Evolutionary conservation across 352 stramenopile genomes (phyloP).

Genomic region (Phytophthora idaei): DNA sequence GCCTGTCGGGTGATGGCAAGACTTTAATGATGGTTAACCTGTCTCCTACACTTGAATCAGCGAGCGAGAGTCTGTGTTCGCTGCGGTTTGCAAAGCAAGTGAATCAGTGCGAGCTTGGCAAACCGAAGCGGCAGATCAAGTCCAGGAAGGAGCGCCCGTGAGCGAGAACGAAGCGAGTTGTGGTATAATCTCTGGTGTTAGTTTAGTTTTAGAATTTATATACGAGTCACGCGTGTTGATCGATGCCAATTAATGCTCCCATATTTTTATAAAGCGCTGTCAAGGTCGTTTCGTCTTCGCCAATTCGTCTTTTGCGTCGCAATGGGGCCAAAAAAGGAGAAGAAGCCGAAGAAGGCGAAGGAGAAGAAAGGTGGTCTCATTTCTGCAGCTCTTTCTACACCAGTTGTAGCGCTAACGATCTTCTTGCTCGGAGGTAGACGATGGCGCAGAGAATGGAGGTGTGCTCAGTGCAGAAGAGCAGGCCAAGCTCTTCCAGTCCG

Average conservation of each 20-base stretch:
- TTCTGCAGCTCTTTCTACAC: neutral
- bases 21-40: constrained; percentile 99
- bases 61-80: constrained; percentile 97
- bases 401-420: too few species aligned
- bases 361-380: constrained; percentile 66
- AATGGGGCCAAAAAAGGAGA: constrained; percentile 80
- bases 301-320: constrained; percentile 24
- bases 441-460: constrained; percentile 74
- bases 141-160: constrained; percentile 60
- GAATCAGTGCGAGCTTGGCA: constrained; percentile 97
- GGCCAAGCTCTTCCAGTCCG: constrained; percentile 84
- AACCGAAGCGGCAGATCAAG: constrained; percentile 92
- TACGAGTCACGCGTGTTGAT: constrained; percentile 12
- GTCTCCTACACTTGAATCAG: constrained; percentile 94
- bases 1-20: constrained; percentile 98
- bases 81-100: constrained; percentile 97
- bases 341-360: constrained; percentile 76
- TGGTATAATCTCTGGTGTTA: neutral
- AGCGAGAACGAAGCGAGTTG: constrained; percentile 13
- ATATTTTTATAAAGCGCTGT: constrained; percentile 37
- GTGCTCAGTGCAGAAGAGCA: constrained; percentile 83
- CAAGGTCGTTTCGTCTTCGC: constrained; percentile 17
- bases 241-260: neutral
- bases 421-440: constrained; percentile 38
- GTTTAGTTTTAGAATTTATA: constrained; percentile 11